phyloP scores from a whole-genome alignment of 805 yeast genomes.

The Clavispora asparagi region DNA sequence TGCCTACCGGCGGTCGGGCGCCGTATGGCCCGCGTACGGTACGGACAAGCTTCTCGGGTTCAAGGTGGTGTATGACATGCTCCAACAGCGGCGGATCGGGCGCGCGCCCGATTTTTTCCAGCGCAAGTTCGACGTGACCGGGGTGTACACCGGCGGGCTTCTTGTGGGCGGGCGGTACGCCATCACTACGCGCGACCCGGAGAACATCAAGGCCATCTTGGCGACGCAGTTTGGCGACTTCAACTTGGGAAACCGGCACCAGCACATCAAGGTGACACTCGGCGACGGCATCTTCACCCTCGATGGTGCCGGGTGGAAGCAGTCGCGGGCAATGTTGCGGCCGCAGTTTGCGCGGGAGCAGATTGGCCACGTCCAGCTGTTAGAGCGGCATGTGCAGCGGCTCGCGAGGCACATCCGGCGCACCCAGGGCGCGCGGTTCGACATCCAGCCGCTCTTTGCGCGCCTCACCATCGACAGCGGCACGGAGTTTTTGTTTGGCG shows the following conservation, averaged over 20 bases:
- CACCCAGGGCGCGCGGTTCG: constrained; percentile 5
- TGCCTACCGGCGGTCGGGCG: constrained; percentile 4
- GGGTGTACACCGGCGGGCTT: constrained; percentile 4
- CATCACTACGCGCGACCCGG: constrained; percentile 17
- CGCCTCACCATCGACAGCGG: constrained; percentile 15
- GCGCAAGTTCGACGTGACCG: constrained; percentile 2
- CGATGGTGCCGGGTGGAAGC: constrained; percentile 26
- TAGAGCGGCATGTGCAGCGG: constrained; percentile 20
- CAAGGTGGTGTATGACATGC: constrained; percentile 2
- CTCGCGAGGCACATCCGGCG: constrained; percentile 13
- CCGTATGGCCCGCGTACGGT: constrained; percentile 5
- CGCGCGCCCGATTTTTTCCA: constrained; percentile 7
- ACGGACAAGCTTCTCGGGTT: constrained; percentile 11
- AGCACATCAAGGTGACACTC: constrained; percentile 16
- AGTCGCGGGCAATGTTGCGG: constrained; percentile 23
- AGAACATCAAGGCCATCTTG: constrained; percentile 23
- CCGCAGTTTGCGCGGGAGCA: constrained; percentile 26
- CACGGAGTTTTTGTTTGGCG: constrained; percentile 15
- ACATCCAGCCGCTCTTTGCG: constrained; percentile 13
- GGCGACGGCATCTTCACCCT: constrained; percentile 26
- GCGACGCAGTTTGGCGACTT: constrained; percentile 24
- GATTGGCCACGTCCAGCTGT: constrained; percentile 20
- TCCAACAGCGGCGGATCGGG: constrained; percentile 5
- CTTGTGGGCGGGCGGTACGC: constrained; percentile 7
- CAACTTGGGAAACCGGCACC: constrained; percentile 20